These are phyloP conservation scores for Mycena venus DNA, from an alignment of 768 basidiomycete genomes.

Conservation along the genomic window DNA sequence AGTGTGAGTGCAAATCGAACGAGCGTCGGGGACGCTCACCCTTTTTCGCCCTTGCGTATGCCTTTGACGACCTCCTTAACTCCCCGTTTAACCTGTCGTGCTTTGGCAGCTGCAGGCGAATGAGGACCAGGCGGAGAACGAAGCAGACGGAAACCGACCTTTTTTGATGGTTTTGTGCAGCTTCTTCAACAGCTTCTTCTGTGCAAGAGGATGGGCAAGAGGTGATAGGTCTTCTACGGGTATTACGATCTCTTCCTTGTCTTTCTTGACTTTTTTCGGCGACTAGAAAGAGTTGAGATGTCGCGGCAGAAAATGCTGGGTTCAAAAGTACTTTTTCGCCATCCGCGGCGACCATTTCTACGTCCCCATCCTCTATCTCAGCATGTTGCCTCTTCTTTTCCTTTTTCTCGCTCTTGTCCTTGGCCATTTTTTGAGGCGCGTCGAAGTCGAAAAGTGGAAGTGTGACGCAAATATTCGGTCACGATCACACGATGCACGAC, in stretches of 20 bases:
- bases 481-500: neutral
- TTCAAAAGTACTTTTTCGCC: slow-evolving; percentile 47
- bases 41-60: slow-evolving; percentile 96
- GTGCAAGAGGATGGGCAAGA: slow-evolving; percentile 94
- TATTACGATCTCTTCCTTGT: slow-evolving; percentile 75
- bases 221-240: slow-evolving; percentile 89
- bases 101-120: slow-evolving; percentile 81
- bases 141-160: slow-evolving; percentile 57
- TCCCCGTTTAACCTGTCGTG: slow-evolving; percentile 95
- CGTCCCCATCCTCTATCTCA: slow-evolving; percentile 58
- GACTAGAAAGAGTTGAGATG: slow-evolving; percentile 45
- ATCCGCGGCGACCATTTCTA: slow-evolving; percentile 60
- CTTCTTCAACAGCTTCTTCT: slow-evolving; percentile 94
- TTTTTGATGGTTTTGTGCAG: slow-evolving; percentile 95
- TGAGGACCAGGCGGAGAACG: slow-evolving; percentile 15
- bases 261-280: slow-evolving; percentile 75
- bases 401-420: slow-evolving; percentile 84
- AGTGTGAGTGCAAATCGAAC: neutral
- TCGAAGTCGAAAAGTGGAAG: neutral
- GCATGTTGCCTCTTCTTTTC: slow-evolving; percentile 74
- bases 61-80: slow-evolving; percentile 99
- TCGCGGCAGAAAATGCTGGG: slow-evolving; percentile 2
- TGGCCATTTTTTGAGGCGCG: slow-evolving; percentile 64
- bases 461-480: neutral
- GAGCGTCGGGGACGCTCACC: slow-evolving; percentile 62